These are phyloP conservation scores for Coleophoma crateriformis DNA, from an alignment of 2,329 filamentous ascomycete species.

Conservation along the genomic window DNA sequence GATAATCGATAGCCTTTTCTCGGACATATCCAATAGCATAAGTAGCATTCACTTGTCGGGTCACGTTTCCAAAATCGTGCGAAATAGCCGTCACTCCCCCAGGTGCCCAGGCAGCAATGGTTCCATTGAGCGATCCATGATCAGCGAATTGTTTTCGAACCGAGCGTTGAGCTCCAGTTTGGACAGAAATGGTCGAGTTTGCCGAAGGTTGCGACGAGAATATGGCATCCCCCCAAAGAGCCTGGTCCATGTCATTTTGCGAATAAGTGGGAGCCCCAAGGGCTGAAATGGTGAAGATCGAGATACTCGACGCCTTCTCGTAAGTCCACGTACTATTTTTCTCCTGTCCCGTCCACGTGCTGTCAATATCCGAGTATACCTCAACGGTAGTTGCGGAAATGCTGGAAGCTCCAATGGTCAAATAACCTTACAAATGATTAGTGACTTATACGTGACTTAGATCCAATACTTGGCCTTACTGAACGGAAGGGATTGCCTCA, in stretches of 20 bases:
- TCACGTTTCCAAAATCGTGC: slow-evolving; percentile 40
- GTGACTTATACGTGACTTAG: too few species aligned
- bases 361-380: slow-evolving; percentile 28
- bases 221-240: slow-evolving; percentile 6
- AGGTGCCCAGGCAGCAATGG: slow-evolving; percentile 39
- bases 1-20: slow-evolving; percentile 12
- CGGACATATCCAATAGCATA: slow-evolving; percentile 11
- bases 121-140: slow-evolving; percentile 35
- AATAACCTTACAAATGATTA: slow-evolving; percentile 2
- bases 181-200: not conserved
- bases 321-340: slow-evolving; percentile 6
- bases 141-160: slow-evolving; percentile 40
- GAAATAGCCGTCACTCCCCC: slow-evolving; percentile 43
- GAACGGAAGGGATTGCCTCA: slow-evolving; percentile 29
- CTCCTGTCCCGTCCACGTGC: slow-evolving; percentile 26
- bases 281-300: slow-evolving; percentile 6
- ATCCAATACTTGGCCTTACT: slow-evolving; percentile 18
- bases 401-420: slow-evolving; percentile 1
- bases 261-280: slow-evolving; percentile 2
- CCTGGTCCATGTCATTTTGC: slow-evolving; percentile 4
- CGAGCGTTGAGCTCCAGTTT: slow-evolving; percentile 14
- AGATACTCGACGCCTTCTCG: slow-evolving; percentile 2
- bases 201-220: slow-evolving; percentile 4
- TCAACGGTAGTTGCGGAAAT: slow-evolving; percentile 13
- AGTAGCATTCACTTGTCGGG: slow-evolving; percentile 13